These are phyloP conservation scores for Wickerhamiella infanticola DNA, from an alignment of 1,139 yeast genomes.

Conservation along the genomic window DNA sequence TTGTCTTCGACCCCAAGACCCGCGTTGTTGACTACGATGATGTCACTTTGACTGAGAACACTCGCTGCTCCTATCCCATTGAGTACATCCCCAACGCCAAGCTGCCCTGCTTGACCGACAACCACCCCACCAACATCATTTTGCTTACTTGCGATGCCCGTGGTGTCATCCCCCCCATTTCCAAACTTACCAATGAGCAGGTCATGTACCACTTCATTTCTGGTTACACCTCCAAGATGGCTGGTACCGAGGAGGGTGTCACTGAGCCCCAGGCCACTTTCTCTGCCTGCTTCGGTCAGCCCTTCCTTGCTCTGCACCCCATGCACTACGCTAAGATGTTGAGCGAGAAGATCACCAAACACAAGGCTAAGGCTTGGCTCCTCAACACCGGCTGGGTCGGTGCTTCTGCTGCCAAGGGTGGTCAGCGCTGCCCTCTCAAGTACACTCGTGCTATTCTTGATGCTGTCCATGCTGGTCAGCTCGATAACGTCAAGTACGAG, in stretches of 20 bases:
- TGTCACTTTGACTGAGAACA: constrained; percentile 80
- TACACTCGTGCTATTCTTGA: constrained; percentile 95
- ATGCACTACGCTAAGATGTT: constrained; percentile 96
- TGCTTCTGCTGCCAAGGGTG: constrained; percentile 80
- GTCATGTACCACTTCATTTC: constrained; percentile 98
- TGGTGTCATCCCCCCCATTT: constrained; percentile 95
- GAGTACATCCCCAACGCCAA: constrained; percentile 93
- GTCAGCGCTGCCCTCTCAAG: constrained; percentile 94
- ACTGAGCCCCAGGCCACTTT: constrained; percentile 97
- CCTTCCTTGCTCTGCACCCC: constrained; percentile 95
- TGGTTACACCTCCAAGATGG: constrained; percentile 98
- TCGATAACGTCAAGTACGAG: constrained; percentile 69
- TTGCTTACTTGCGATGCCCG: constrained; percentile 95
- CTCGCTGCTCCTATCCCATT: constrained; percentile 97
- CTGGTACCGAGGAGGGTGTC: constrained; percentile 98
- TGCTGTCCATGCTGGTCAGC: constrained; percentile 84
- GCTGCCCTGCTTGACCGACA: constrained; percentile 81
- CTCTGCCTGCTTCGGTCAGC: constrained; percentile 98
- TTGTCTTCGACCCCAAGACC: constrained; percentile 63
- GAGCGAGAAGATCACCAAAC: constrained; percentile 79
- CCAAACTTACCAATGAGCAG: constrained; percentile 84
- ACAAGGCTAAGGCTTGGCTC: constrained; percentile 90
- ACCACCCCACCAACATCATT: constrained; percentile 85
- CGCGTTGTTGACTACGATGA: constrained; percentile 80
- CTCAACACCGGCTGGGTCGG: constrained; percentile 99